Base-by-base conservation (phyloP, 345 rosid species). In the Eutrema yunnanense region DNA sequence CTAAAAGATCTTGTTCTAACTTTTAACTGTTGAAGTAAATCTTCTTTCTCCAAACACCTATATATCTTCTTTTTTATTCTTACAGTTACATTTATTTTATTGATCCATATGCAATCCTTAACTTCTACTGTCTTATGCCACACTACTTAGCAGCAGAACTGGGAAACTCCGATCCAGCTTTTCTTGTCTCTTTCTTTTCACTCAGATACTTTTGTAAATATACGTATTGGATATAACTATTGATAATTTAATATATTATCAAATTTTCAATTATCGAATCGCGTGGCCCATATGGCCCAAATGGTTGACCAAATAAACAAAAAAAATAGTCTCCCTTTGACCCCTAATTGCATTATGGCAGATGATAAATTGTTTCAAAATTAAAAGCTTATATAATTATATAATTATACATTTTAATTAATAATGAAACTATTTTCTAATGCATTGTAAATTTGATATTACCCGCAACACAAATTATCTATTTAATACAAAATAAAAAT, bases 11-110 rank as follows among this genome's bases (percentile, higher is more conserved):
- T 67, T 11, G 67, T 34, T 73, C 56, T 30, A 11, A 56, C 77
- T 65, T 65, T 74, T 42, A 22, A 59, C 73, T 74, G 56, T 74
- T 60, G 57, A 60, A 50, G 69, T 67, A 74, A 67, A 51, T 51
- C 69, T 61, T 61, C 16, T 43, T 59, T 67, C 36, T 59, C 62
- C 27, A 48, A 51, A 22, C 22, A 26, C 67, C 16, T 16, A 16
- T 16, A 59, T 63, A 65, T 76, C 46, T 55, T 55, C 6, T 16
- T 8, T 36, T 16, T 74, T 57, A 19, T 59, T 67, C 73, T 67
- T 49, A 37, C 65, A n/a, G 14, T 47, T 55, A 53, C 69, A 52
- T 53, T 72, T 61, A 27, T 9, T 12, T 69, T 30, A 48, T 48
- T 34, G 9, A 42, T 62, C 46, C 37, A 51, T 60, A 37, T 62